Evolutionary conservation across 164 flowering plant genomes (phyloP).

Genomic region (Piper longum): DNA sequence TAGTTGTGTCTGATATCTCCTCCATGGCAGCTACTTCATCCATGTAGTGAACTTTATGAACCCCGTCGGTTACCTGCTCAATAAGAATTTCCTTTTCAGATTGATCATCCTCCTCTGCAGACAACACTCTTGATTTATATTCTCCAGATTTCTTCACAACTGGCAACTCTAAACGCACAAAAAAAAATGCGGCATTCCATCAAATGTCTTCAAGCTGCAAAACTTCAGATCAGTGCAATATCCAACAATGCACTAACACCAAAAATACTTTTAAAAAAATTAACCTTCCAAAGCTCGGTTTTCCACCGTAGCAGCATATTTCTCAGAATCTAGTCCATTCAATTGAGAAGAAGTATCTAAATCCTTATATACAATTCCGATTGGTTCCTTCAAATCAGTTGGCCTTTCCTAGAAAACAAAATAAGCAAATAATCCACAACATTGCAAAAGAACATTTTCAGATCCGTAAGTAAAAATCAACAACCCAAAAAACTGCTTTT

Average conservation of each 20-base stretch:
- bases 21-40: no score
- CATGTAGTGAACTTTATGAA: neutral
- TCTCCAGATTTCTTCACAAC: constrained; percentile 17
- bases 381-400: constrained; percentile 36
- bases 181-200: neutral
- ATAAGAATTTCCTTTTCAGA: constrained; percentile 28
- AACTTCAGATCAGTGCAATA: neutral
- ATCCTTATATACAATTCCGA: constrained; percentile 32
- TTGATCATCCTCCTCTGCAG: constrained; percentile 12
- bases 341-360: neutral
- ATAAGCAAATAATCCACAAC: constrained; percentile 3
- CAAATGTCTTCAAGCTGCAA: neutral
- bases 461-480: neutral
- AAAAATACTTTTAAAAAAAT: neutral
- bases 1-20: neutral
- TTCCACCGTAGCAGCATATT: neutral
- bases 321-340: neutral
- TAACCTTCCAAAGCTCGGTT: constrained; percentile 15
- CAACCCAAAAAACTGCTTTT: no score
- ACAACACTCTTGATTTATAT: constrained; percentile 41
- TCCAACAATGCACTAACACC: neutral
- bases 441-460: neutral
- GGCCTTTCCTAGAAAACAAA: constrained; percentile 31
- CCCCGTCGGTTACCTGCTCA: constrained; percentile 25
- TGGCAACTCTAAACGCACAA: neutral